phyloP scores from a whole-genome alignment of 176 grass and related monocot species.

The Hyparrhenia diplandra region DNA sequence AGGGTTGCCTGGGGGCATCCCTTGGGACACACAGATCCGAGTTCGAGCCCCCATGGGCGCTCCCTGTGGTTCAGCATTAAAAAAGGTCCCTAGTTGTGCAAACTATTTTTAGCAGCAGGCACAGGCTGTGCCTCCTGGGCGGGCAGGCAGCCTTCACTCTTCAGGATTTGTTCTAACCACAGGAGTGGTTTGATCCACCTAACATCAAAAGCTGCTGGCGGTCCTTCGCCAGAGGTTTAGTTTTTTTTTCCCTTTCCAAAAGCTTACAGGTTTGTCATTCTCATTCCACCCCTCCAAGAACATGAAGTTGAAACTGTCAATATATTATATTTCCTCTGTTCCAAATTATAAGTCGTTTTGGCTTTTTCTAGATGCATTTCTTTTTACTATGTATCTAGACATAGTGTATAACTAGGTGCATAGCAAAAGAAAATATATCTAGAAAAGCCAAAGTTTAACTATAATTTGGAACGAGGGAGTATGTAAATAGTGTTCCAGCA shows the following conservation, averaged over 20 bases:
- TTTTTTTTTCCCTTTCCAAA: background rate
- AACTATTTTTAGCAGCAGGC: background rate
- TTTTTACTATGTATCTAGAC: too few relatives aligned
- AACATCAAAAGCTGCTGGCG: background rate
- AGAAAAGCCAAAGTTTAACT: too few relatives aligned
- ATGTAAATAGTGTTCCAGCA: background rate
- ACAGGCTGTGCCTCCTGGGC: background rate
- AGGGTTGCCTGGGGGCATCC: background rate
- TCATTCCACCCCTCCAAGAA: background rate
- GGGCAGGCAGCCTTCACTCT: background rate
- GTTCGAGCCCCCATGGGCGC: background rate
- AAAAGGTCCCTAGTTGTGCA: background rate
- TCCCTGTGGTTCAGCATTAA: background rate
- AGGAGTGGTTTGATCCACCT: background rate
- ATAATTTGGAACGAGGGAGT: too few relatives aligned
- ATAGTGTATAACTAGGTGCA: too few relatives aligned
- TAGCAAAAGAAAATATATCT: too few relatives aligned
- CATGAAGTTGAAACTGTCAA: conserved; percentile 1
- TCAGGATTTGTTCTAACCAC: background rate
- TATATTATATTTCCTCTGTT: background rate
- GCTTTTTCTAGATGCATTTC: too few relatives aligned
- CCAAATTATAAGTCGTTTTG: too few relatives aligned
- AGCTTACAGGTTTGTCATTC: conserved; percentile 5
- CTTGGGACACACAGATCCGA: background rate
- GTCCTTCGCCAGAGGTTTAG: background rate